phyloP scores from a whole-genome alignment of 2,329 filamentous ascomycete species.

The Hawksworthiomyces lignivorus region DNA sequence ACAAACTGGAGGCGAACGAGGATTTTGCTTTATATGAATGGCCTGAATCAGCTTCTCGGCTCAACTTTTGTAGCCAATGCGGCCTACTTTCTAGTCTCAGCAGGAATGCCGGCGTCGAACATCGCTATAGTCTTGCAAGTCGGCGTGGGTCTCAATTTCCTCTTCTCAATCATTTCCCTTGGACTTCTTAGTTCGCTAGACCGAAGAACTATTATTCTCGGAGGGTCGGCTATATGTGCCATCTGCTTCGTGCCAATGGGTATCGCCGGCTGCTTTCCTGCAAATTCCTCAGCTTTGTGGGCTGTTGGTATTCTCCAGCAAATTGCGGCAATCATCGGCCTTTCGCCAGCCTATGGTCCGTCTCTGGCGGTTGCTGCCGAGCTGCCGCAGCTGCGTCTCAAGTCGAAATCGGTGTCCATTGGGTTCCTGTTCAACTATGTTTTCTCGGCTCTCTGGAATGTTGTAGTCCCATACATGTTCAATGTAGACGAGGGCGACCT shows the following conservation, averaged over 20 bases:
- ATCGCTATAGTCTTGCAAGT: no score
- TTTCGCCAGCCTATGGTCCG: neutral
- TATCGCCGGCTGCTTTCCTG: no score
- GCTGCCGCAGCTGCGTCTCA: neutral
- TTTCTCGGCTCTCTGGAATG: constrained; percentile 2
- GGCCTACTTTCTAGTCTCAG: constrained; percentile 2
- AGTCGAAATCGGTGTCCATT: neutral
- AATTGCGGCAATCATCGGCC: neutral
- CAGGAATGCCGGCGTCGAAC: neutral
- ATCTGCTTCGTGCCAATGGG: no score
- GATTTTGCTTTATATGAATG: constrained; percentile 5
- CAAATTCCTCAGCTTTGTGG: no score
- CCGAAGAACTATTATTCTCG: no score
- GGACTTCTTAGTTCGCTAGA: no score
- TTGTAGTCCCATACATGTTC: constrained; percentile 9
- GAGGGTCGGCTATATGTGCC: no score
- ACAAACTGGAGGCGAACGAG: constrained; percentile 6
- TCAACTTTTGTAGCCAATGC: constrained; percentile 1
- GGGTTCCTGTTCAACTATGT: constrained; percentile 5
- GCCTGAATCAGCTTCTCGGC: constrained; percentile 3
- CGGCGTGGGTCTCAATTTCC: no score
- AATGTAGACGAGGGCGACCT: constrained; percentile 6
- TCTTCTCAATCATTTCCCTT: no score
- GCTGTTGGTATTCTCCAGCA: constrained; percentile 3
- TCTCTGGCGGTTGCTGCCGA: constrained; percentile 3